Base-by-base conservation (phyloP, 495 filamentous ascomycete species). In the Aspergillus diversus region DNA sequence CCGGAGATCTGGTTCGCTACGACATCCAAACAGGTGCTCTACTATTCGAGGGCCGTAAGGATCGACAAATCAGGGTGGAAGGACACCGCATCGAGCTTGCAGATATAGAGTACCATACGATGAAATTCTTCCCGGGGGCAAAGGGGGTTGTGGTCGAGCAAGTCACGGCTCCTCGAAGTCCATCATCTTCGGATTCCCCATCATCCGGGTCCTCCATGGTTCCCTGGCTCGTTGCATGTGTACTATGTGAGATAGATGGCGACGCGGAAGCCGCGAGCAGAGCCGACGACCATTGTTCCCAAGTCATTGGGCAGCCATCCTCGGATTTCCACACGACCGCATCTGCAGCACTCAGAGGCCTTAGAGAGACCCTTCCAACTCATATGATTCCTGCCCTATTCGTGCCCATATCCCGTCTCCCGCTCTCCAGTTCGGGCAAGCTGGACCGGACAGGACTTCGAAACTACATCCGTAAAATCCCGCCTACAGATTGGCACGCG, bases 301-400 rank as follows among this genome's bases (percentile, higher is more conserved):
- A 7, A 39, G 37, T 54, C 21, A 17, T 54, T 9, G 1, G 17
- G 7, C 5, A 4, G 0, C 51, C 16, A 32, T 33, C 21, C 31
- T 33, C 27, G 16, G 51, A 33, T 3, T 54, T 54, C 51, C 51
- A 54, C 7, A 33, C 27, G 7, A 8, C 31, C 4, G 27, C 13
- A 7, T 11, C 27, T 12, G 31, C 17, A 32, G 51, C 51, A 3
- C n/a, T 54, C 7, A 32, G 31, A 33, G 13, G n/a, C 7, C 51
- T 54, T 32, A 17, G 31, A 7, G 33, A 48, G 37, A 42, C 49
- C 5, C 63, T 71, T 0, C 75, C 77, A 15, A 39, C 32, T 7
- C 83, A 84, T 66, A 87, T 87, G 84, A 70, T 86, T 1, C 84
- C 84, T 4, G 66, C 77, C 0, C 74, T 78, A 2, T 83, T 77